Evolutionary conservation across 495 filamentous ascomycete species (phyloP).

Genomic region (Penicillium samsonianum): DNA sequence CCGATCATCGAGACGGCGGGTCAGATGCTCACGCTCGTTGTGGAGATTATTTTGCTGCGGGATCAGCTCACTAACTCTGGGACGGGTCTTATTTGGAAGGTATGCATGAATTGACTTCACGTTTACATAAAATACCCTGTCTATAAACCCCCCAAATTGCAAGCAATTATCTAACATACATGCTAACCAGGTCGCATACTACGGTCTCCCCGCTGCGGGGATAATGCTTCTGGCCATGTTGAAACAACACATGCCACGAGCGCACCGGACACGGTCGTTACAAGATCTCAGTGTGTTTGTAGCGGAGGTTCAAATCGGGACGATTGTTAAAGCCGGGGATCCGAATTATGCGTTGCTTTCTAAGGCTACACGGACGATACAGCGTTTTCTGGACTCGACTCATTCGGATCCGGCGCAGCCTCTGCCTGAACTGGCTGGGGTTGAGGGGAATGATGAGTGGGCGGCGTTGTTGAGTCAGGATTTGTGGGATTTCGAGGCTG

Average conservation of each 20-base stretch:
- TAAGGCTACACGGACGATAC: conserved; percentile 35
- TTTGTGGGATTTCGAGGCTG: conserved; percentile 37
- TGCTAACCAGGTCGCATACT: conserved; percentile 36
- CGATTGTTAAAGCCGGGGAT: conserved; percentile 35
- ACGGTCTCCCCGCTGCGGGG: conserved; percentile 44
- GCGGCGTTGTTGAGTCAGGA: conserved; percentile 32
- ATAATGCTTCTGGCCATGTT: conserved; percentile 42
- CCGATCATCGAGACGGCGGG: conserved; percentile 33
- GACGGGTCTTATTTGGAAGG: conserved; percentile 47
- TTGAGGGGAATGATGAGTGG: conserved; percentile 31
- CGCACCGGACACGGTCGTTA: conserved; percentile 29
- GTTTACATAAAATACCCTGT: neutral
- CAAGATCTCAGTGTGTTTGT: conserved; percentile 43
- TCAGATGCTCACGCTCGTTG: conserved; percentile 40
- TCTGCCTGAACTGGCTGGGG: conserved; percentile 9
- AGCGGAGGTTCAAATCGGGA: conserved; percentile 39
- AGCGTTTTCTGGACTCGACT: conserved; percentile 35
- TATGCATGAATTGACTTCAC: conserved; percentile 9
- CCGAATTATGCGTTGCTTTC: conserved; percentile 38
- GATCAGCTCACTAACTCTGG: conserved; percentile 44
- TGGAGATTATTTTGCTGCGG: conserved; percentile 40
- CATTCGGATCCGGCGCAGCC: conserved; percentile 22
- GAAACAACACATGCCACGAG: conserved; percentile 23
- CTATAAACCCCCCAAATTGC: neutral
- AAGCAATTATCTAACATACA: neutral